phyloP scores from a whole-genome alignment of 805 yeast species.

The Cyberlindnera bimundalis region DNA sequence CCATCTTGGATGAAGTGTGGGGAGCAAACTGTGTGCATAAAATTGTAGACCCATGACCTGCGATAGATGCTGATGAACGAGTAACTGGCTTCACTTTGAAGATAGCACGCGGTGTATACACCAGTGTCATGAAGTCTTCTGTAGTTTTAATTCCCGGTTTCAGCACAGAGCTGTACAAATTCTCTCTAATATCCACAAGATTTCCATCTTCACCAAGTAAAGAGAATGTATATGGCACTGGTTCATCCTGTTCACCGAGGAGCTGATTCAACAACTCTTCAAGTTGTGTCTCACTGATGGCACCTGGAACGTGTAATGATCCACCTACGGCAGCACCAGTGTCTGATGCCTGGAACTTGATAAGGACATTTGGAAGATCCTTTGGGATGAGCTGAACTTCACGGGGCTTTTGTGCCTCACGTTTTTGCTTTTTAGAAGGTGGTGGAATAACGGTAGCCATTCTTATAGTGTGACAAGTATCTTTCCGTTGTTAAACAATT shows the following conservation, averaged over 20 bases:
- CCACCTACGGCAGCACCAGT: conserved; percentile 86
- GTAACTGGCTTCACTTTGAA: conserved; percentile 92
- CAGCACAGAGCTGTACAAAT: conserved; percentile 74
- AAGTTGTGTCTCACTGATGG: conserved; percentile 76
- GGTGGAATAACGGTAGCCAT: conserved; percentile 97
- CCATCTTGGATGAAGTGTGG: conserved; percentile 75
- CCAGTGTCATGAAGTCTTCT: conserved; percentile 87
- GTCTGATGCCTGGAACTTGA: conserved; percentile 89
- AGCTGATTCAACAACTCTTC: conserved; percentile 85
- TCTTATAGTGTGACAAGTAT: neutral
- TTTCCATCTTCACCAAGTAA: conserved; percentile 47
- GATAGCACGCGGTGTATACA: conserved; percentile 92
- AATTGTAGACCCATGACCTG: conserved; percentile 95
- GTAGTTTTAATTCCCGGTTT: conserved; percentile 86
- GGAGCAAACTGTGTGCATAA: conserved; percentile 94
- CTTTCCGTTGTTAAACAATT: neutral
- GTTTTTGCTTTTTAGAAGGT: conserved; percentile 82
- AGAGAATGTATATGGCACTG: conserved; percentile 87
- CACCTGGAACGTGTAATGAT: conserved; percentile 87
- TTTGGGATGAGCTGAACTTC: conserved; percentile 71
- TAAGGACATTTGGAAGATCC: conserved; percentile 82
- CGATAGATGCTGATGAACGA: conserved; percentile 84
- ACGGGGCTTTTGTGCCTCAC: conserved; percentile 76
- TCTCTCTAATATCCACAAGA: conserved; percentile 70
- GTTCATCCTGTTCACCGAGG: conserved; percentile 58